phyloP scores from a whole-genome alignment of 768 basidiomycete species.

The Exidia glandulosa region DNA sequence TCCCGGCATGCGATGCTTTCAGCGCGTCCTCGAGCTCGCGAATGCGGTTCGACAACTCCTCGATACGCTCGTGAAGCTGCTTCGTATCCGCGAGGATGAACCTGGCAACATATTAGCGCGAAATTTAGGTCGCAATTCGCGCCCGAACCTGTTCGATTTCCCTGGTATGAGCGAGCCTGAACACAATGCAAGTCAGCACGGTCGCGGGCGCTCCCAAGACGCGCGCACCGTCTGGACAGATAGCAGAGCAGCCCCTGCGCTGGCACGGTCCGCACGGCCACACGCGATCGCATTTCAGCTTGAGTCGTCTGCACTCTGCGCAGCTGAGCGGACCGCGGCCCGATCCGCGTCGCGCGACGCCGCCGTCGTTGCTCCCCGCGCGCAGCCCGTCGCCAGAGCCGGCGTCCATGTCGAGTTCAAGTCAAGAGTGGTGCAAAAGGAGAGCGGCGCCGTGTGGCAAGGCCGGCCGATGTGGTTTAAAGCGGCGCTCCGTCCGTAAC shows the following conservation, averaged over 20 bases:
- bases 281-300: background rate
- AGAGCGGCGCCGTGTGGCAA: background rate
- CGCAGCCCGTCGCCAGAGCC: background rate
- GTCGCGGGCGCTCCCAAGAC: slow-evolving; percentile 4
- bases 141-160: slow-evolving; percentile 52
- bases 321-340: background rate
- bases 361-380: background rate
- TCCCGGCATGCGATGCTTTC: slow-evolving; percentile 47
- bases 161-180: slow-evolving; percentile 61
- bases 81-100: slow-evolving; percentile 57
- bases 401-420: background rate
- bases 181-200: background rate
- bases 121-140: background rate
- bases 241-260: slow-evolving; percentile 59
- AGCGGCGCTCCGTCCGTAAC: background rate
- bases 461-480: background rate
- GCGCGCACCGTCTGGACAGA: slow-evolving; percentile 61
- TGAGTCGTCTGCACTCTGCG: background rate
- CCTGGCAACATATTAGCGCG: slow-evolving; percentile 15
- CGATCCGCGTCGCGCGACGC: background rate
- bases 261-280: slow-evolving; percentile 65
- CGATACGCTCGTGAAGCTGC: slow-evolving; percentile 59
- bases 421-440: background rate
- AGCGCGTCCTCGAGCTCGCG: slow-evolving; percentile 65
- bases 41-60: slow-evolving; percentile 40